Evolutionary conservation across 176 grass and related monocot species (phyloP).

Genomic region (Phyllostachys edulis): DNA sequence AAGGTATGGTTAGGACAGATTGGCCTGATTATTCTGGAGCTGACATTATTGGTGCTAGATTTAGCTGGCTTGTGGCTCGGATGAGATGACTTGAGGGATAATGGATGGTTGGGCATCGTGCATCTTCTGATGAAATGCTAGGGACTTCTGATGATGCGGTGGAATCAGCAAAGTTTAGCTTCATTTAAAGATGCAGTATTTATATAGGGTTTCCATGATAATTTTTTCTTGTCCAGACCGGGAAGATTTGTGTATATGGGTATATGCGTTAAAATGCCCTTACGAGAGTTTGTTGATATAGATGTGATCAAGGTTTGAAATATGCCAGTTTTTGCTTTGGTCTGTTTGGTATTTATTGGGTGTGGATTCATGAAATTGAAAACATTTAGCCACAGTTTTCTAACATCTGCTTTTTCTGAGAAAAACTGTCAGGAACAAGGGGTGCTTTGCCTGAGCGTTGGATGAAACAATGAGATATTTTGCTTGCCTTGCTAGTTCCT

Average conservation of each 20-base stretch:
- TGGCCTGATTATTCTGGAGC: conserved; percentile 14
- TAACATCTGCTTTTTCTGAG: not conserved
- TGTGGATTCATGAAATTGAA: not conserved
- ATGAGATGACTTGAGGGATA: not conserved
- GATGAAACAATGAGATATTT: not conserved
- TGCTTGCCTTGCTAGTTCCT: not conserved
- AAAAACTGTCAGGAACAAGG: not conserved
- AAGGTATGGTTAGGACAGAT: conserved; percentile 2
- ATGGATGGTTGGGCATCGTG: not conserved
- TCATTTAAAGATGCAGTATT: not conserved
- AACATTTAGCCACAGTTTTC: not conserved
- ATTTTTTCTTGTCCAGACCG: not conserved
- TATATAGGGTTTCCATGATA: not conserved
- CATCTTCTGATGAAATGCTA: not conserved
- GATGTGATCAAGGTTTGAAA: not conserved
- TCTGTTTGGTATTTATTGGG: not conserved
- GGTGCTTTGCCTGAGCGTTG: not conserved
- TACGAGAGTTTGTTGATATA: not conserved
- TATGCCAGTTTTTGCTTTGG: not conserved
- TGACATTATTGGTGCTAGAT: not conserved
- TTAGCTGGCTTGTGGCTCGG: not conserved
- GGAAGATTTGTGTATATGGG: not conserved
- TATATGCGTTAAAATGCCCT: not conserved
- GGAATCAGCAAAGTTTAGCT: not conserved
- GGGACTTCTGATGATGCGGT: not conserved